Evolutionary conservation across 139 green algal species (phyloP), one percentile per base, ranked within the genome.

Genomic region (Coelastrella sp.): DNA sequence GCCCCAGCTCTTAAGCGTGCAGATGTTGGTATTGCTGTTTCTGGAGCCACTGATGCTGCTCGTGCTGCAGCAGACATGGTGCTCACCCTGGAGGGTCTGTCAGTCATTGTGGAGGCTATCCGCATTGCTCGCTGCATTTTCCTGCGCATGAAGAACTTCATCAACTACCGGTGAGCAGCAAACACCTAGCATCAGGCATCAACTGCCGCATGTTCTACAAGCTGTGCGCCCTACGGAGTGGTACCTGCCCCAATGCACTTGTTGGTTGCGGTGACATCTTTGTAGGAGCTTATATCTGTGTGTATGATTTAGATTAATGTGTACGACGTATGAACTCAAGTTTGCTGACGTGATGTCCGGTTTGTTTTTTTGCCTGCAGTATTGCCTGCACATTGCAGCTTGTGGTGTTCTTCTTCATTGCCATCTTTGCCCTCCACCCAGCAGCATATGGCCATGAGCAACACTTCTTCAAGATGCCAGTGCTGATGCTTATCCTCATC

Each of bases 401-500:
- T 75, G 90, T 98, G 45, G 81, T 84, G 27, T 98, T 98, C 92
- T 98, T 98, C 92, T 97, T 98, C 91, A 93, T 97, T 57, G 89
- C 94, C 27, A 91, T 96, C 9, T 90, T 98, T 50, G 79, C 89
- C 13, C 92, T 96, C 34, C 78, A 91, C 71, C 94, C 94, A 48
- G 32, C 81, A 13, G 53, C 92, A 11, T 95, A 94, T 85, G 37
- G 50, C 40, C 25, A 79, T 17, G 25, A 57, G 27, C 8, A 90
- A 27, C 53, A 89, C 57, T 97, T 94, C 89, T 98, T 97, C 87
- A 88, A 92, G 82, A 92, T 98, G 72, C 95, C 95, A 25, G 95
- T 98, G 68, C 89, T 98, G 34, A 91, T 95, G 88, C 91, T 98
- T 21, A 95, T 98, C 76, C 90, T 97, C 62, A 98, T 98, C 94